Base-by-base conservation (phyloP, 1,284 basidiomycete species). In the Trichosporon sp. region DNA sequence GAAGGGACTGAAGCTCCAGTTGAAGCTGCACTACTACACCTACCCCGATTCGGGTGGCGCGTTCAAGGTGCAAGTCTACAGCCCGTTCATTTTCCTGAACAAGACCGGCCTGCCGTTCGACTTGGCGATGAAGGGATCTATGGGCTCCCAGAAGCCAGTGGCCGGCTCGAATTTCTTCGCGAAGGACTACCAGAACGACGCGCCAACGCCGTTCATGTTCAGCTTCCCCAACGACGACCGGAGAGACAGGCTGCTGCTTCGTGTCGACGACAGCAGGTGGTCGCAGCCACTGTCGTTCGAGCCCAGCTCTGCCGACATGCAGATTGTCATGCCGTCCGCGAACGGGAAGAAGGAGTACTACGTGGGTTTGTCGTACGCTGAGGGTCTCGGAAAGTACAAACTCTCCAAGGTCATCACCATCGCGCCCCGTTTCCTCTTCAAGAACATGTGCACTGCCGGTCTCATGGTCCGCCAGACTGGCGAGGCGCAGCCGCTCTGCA, bases 21-120 rank as follows among this genome's bases (percentile, higher is more conserved):
- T 99, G 65, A 89, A 87, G 72, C 83, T 99, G 35, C 93, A 97
- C 80, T 99, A 98, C 80, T 85, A 92, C 64, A 90, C 90, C 53
- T 93, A 93, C 82, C 89, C 92, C 2, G 89, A 98, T 70, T 92
- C 95, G 12, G 97, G 96, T 2, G 95, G 97, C n/a, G 95, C 96
- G 1, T 97, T 98, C 87, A 96, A 93, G 83, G 93, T 98, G 1
- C 96, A 99, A 82, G 90, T 99, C 66, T 99, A 95, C 80, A 90
- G 89, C 74, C 95, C 97, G 2, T 99, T 92, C 80, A 86, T 99
- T 65, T 85, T 99, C 64, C 84, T 98, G 80, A 99, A 99, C 84
- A 98, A 98, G 86, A 94, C 94, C 0, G 91, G 91, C 1, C 83
- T 96, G 63, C 91, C 94, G 1, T 97, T 98, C 77, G 86, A 86